Evolutionary conservation across 1,284 basidiomycete genomes (phyloP).

Genomic region (Cerioporus squamosus): DNA sequence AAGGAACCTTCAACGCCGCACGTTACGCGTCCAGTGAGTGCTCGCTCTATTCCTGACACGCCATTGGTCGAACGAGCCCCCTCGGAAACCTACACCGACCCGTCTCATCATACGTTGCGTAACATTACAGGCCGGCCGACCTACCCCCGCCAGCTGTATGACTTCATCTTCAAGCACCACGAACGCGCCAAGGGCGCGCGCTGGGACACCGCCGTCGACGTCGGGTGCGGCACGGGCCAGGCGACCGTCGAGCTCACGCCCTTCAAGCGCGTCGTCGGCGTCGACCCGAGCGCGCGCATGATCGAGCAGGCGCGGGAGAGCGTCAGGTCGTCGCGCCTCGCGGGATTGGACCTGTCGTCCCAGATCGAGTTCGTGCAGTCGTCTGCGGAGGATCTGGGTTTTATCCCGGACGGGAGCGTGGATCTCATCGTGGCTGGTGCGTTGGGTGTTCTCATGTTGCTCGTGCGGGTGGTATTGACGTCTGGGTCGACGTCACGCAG

Average conservation of each 20-base stretch:
- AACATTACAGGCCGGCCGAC: slow-evolving; percentile 51
- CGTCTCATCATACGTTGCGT: too few species aligned
- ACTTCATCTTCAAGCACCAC: slow-evolving; percentile 66
- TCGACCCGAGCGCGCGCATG: slow-evolving; percentile 82
- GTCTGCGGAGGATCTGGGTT: slow-evolving; percentile 59
- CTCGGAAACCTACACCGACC: too few species aligned
- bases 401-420: slow-evolving; percentile 58
- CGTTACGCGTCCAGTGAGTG: slow-evolving; percentile 54
- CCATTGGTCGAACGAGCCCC: not conserved
- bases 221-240: slow-evolving; percentile 86
- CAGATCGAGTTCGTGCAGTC: slow-evolving; percentile 54
- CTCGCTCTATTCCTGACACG: not conserved
- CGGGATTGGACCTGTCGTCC: slow-evolving; percentile 17
- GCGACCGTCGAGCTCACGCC: slow-evolving; percentile 65
- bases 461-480: too few species aligned
- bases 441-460: slow-evolving; percentile 5
- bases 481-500: slow-evolving; percentile 37
- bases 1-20: slow-evolving; percentile 63
- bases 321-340: slow-evolving; percentile 29
- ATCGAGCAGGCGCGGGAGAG: slow-evolving; percentile 59
- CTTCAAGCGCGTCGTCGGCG: slow-evolving; percentile 68
- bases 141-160: slow-evolving; percentile 67
- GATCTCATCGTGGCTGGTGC: slow-evolving; percentile 80
- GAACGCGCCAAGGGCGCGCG: slow-evolving; percentile 39
- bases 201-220: slow-evolving; percentile 69